Evolutionary conservation across 371 early-diverging fungal species (phyloP), one percentile per base, ranked within the genome.

Genomic region (Dinochytrium kinnereticum): DNA sequence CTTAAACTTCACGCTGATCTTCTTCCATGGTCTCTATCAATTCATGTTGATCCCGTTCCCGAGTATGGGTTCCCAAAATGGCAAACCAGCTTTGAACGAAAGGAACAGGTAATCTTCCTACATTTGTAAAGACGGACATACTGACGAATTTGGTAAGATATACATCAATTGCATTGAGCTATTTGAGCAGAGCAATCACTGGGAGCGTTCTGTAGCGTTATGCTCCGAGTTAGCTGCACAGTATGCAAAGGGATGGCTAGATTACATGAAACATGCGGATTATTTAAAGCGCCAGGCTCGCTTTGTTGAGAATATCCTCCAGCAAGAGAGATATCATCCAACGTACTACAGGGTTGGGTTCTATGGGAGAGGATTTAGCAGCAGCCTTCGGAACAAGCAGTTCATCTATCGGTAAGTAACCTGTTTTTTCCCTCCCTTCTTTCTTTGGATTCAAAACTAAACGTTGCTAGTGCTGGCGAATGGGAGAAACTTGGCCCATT

Each of bases 401-500:
- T 92, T 91, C 68, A 84, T 94, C 36, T 93, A 92, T 73, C 88
- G 89, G 76, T 76, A 53, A 74, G 44, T 64, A 19, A 1, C 1
- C 5, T 59, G 15, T 15, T 57, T 40, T 55, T 40, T 24, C 40
- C 24, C 44, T 17, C 31, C 34, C 13, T 61, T 31, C 7, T 36
- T 13, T 39, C 13, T 59, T n/a, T 53, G 38, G 19, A 0, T 28
- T 7, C 40, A 7, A 1, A 67, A 38, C 21, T 65, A 19, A 31
- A 34, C 17, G 13, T 19, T 24, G 28, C 24, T 34, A 75, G 91
- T 86, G 71, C 65, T 80, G 73, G 90, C 1, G 81, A 90, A 71
- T 92, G 92, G 91, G 93, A 93, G 77, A 91, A 90, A 77, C 82
- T 94, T 68, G 81, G 87, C 7, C 83, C 90, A 3, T 94, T 94